These are phyloP conservation scores for Aspergillus ochraceus DNA, from an alignment of 2,329 filamentous ascomycete genomes.

Conservation along the genomic window DNA sequence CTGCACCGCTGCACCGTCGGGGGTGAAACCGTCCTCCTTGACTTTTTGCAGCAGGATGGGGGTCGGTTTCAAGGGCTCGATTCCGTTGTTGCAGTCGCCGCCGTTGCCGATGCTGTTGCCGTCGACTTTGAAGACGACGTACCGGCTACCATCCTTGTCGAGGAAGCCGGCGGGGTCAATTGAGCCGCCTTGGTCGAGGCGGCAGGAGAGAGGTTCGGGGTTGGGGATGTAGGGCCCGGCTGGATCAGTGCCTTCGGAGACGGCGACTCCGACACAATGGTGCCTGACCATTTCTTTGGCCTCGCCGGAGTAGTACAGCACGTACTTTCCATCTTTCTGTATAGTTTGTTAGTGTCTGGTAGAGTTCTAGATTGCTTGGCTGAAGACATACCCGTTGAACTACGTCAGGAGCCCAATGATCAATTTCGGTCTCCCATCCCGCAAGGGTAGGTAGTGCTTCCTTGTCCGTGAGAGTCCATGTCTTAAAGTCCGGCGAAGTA, in stretches of 20 bases:
- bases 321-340: slow-evolving; percentile 51
- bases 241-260: slow-evolving; percentile 43
- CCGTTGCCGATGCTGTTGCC: slow-evolving; percentile 57
- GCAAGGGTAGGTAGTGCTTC: slow-evolving; percentile 57
- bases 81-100: slow-evolving; percentile 49
- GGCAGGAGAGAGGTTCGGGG: slow-evolving; percentile 54
- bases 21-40: slow-evolving; percentile 51
- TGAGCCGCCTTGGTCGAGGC: slow-evolving; percentile 55
- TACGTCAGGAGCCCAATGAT: slow-evolving; percentile 65
- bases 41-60: slow-evolving; percentile 45
- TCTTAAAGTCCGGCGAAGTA: slow-evolving; percentile 48
- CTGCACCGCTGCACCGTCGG: slow-evolving; percentile 53
- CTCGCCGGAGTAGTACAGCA: slow-evolving; percentile 61
- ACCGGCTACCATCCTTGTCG: slow-evolving; percentile 56
- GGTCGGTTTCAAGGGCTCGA: slow-evolving; percentile 35
- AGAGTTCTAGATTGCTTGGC: neutral
- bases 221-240: slow-evolving; percentile 55
- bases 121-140: slow-evolving; percentile 67
- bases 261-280: slow-evolving; percentile 62
- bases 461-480: slow-evolving; percentile 50
- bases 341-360: neutral
- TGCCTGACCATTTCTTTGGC: slow-evolving; percentile 37
- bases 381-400: slow-evolving; percentile 41
- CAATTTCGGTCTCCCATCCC: slow-evolving; percentile 54
- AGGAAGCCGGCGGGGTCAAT: slow-evolving; percentile 64